Evolutionary conservation across 208 protist genomes (phyloP).

Genomic region (Strigomonas culicis): DNA sequence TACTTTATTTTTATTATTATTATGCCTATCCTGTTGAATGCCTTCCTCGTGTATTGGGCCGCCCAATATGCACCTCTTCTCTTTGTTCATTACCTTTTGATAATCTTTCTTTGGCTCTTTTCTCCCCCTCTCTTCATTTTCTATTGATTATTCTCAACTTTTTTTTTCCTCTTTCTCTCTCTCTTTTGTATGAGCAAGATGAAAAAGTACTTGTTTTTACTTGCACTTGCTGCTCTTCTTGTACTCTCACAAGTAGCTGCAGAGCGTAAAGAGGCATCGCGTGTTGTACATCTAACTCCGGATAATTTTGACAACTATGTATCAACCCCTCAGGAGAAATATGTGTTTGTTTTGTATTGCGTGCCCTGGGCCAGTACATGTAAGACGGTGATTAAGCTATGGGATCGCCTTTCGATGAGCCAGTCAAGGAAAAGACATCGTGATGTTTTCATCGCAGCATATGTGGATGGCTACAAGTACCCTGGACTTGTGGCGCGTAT

Average conservation of each 20-base stretch:
- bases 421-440: conserved; percentile 44
- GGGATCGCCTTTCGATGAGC: conserved; percentile 70
- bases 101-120: background rate
- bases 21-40: too few species aligned
- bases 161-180: background rate
- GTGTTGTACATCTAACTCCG: conserved; percentile 57
- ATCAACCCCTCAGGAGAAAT: conserved; percentile 28
- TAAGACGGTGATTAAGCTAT: conserved; percentile 23
- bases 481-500: conserved; percentile 37
- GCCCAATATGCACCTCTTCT: background rate
- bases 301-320: conserved; percentile 64
- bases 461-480: conserved; percentile 60
- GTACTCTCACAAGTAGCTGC: background rate
- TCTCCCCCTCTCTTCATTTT: background rate
- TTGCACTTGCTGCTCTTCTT: background rate
- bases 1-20: background rate
- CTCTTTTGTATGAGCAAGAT: background rate
- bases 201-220: background rate
- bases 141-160: background rate
- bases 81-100: background rate
- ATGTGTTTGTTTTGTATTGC: conserved; percentile 78
- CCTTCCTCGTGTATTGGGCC: too few species aligned
- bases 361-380: conserved; percentile 58
- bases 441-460: conserved; percentile 59
- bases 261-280: conserved; percentile 5